Evolutionary conservation across 164 flowering plant genomes (phyloP).

Genomic region (Cinnamomum micranthum): DNA sequence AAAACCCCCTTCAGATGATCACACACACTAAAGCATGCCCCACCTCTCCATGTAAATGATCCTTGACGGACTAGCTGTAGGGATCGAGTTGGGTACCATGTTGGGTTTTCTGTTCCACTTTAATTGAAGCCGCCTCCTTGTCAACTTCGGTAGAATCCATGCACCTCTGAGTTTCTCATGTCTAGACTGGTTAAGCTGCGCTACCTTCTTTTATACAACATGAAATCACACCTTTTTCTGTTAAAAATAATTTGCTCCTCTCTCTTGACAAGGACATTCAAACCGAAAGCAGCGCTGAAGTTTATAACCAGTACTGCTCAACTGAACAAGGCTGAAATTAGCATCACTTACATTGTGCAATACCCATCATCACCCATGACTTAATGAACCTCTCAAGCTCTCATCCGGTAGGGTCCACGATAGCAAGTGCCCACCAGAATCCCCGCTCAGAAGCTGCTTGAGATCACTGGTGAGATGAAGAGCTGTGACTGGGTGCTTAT

Average conservation of each 20-base stretch:
- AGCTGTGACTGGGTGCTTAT: slow-evolving; percentile 85
- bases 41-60: background rate
- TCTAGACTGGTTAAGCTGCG: slow-evolving; percentile 28
- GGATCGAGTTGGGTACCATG: background rate
- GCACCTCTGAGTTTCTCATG: background rate
- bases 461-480: slow-evolving; percentile 70
- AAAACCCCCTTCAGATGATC: background rate
- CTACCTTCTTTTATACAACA: slow-evolving; percentile 1
- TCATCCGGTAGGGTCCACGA: slow-evolving; percentile 92
- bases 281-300: slow-evolving; percentile 7
- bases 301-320: background rate
- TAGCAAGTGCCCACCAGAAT: slow-evolving; percentile 74
- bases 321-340: slow-evolving; percentile 1
- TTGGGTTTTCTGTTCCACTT: background rate
- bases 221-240: background rate
- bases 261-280: slow-evolving; percentile 7
- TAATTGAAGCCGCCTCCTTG: background rate
- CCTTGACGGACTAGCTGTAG: background rate
- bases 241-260: background rate
- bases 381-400: slow-evolving; percentile 50
- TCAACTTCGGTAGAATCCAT: background rate
- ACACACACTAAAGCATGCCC: background rate
- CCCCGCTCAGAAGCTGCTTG: slow-evolving; percentile 91
- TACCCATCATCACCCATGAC: slow-evolving; percentile 39
- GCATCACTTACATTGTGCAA: background rate